Conservation (phyloP, 2,329 filamentous ascomycete species). For the Mycosphaerella arachidis region DNA sequence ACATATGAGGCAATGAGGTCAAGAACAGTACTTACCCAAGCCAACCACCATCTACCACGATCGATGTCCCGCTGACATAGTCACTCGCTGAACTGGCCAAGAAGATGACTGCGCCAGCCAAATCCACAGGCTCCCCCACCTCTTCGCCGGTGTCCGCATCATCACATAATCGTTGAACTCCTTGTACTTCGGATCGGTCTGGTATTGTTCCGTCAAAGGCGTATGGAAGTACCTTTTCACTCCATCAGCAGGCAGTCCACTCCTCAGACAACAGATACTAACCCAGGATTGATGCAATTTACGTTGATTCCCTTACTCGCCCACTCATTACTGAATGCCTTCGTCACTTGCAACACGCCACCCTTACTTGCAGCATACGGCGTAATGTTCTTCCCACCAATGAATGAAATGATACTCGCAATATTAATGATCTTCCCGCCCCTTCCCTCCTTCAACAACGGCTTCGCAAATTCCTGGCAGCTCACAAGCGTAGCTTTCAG, state of each 20-base stretch:
- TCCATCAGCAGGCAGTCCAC: slow-evolving; percentile 50
- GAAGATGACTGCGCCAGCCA: slow-evolving; percentile 75
- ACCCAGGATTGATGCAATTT: slow-evolving; percentile 77
- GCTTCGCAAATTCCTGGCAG: slow-evolving; percentile 25
- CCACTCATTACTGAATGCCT: slow-evolving; percentile 83
- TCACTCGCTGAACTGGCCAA: slow-evolving; percentile 67
- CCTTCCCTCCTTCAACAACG: slow-evolving; percentile 17
- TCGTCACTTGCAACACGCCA: slow-evolving; percentile 76
- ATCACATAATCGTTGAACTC: slow-evolving; percentile 66
- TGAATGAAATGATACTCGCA: slow-evolving; percentile 23
- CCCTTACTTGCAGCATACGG: slow-evolving; percentile 84
- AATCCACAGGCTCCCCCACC: slow-evolving; percentile 82
- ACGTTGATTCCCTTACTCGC: slow-evolving; percentile 68
- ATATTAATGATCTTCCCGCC: slow-evolving; percentile 29
- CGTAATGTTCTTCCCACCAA: slow-evolving; percentile 62
- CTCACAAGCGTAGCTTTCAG: slow-evolving; percentile 22
- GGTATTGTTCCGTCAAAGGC: slow-evolving; percentile 24
- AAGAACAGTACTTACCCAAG: slow-evolving; percentile 1
- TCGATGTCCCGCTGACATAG: slow-evolving; percentile 74
- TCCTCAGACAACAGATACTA: neutral
- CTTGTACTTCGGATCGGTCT: slow-evolving; percentile 23
- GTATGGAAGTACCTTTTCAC: slow-evolving; percentile 20
- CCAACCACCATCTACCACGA: slow-evolving; percentile 79
- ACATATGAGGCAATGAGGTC: neutral
- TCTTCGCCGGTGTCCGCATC: slow-evolving; percentile 71